A percentile compares a stretch with the other conserved stretches of the same genome.
phyloP scores from a whole-genome alignment of 2,329 filamentous ascomycete genomes.

The Aspergillus fischeri region DNA sequence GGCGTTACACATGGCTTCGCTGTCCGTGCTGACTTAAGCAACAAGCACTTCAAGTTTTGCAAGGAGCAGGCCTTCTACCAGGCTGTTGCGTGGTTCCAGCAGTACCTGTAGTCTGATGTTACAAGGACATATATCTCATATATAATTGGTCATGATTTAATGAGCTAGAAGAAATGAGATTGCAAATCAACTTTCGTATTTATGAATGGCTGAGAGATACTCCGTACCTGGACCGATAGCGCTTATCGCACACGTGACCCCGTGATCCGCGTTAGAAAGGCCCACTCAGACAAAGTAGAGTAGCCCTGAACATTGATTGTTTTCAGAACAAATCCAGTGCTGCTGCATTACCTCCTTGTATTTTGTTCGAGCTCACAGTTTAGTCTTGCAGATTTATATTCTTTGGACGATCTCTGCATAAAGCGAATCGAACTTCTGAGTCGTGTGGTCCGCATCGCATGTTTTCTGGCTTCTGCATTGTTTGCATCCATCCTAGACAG shows the following conservation, averaged over 20 bases:
- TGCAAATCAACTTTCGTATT: not conserved
- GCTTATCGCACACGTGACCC: conserved; percentile 12
- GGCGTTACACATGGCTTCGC: conserved; percentile 71
- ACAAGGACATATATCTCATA: conserved; percentile 12
- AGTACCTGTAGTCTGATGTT: conserved; percentile 45
- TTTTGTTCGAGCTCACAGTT: not conserved
- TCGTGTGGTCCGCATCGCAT: not conserved
- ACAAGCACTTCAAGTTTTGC: conserved; percentile 59
- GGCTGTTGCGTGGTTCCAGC: conserved; percentile 72
- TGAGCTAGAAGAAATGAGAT: conserved; percentile 7
- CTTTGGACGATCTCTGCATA: not conserved
- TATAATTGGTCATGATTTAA: conserved; percentile 1
- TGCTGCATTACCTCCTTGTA: not conserved
- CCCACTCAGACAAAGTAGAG: conserved; percentile 10
- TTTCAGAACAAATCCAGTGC: not conserved
- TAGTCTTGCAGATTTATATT: not conserved
- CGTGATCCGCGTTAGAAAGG: conserved; percentile 6
- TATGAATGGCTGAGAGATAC: not conserved
- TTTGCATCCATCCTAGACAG: not conserved
- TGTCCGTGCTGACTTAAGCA: conserved; percentile 60
- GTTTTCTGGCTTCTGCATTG: not conserved
- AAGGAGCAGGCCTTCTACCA: conserved; percentile 80
- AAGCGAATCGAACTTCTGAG: not conserved
- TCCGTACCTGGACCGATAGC: conserved; percentile 3
- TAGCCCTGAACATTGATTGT: not conserved